Conservation (phyloP, 2,329 filamentous ascomycete genomes). For the Cryphonectria carpinicola region DNA sequence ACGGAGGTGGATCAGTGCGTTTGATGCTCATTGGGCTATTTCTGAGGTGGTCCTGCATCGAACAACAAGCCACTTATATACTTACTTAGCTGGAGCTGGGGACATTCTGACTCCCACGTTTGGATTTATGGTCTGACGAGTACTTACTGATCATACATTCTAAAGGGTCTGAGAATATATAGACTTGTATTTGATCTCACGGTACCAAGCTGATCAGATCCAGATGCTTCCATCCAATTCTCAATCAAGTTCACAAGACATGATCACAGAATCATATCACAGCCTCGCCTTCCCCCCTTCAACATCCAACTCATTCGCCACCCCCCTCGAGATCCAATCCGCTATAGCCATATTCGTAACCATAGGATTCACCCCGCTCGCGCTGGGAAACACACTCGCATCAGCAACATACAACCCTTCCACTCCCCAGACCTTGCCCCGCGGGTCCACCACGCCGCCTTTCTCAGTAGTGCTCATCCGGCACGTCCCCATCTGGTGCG, state of each 20-base stretch:
- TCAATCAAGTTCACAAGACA: not conserved
- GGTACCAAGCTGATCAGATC: not conserved
- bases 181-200: not conserved
- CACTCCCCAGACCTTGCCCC: slow-evolving; percentile 64
- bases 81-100: too few species aligned
- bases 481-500: slow-evolving; percentile 77
- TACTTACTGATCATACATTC: too few species aligned
- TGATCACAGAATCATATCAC: not conserved
- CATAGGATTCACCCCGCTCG: slow-evolving; percentile 78
- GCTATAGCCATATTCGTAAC: slow-evolving; percentile 70
- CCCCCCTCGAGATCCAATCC: slow-evolving; percentile 61
- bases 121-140: too few species aligned
- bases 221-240: not conserved
- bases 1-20: not conserved
- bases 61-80: too few species aligned
- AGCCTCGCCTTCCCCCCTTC: slow-evolving; percentile 10
- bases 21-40: not conserved
- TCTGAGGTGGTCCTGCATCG: not conserved
- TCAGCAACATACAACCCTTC: slow-evolving; percentile 69
- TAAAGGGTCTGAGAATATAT: too few species aligned
- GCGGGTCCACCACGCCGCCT: slow-evolving; percentile 58
- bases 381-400: slow-evolving; percentile 71
- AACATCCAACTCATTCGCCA: slow-evolving; percentile 48
- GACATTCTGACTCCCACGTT: too few species aligned
- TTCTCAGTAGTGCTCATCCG: slow-evolving; percentile 61